Percentiles rank a stretch among this genome's conserved stretches.
Evolutionary conservation across 2,329 filamentous ascomycete species (phyloP).

Genomic region (Fulvia fulva): DNA sequence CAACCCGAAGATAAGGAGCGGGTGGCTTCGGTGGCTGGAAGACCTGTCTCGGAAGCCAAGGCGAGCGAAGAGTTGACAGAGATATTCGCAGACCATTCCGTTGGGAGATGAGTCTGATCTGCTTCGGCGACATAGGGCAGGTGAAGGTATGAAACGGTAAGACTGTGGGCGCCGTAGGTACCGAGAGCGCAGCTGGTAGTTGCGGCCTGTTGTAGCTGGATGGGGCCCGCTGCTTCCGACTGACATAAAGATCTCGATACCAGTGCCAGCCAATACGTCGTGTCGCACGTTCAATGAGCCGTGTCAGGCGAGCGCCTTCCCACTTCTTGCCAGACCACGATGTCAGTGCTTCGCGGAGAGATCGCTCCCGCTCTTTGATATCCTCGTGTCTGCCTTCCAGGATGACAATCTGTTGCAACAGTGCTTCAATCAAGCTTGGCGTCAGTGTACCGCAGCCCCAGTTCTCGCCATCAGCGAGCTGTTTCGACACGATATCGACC

Average conservation of each 20-base stretch:
- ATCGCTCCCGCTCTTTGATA: constrained; percentile 35
- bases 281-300: constrained; percentile 80
- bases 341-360: constrained; percentile 36
- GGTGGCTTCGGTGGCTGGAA: constrained; percentile 84
- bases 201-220: constrained; percentile 67
- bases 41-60: constrained; percentile 79
- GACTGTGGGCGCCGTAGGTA: constrained; percentile 88
- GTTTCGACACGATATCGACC: constrained; percentile 82
- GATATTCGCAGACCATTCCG: constrained; percentile 91
- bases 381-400: constrained; percentile 33
- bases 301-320: constrained; percentile 82
- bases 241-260: constrained; percentile 78
- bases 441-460: constrained; percentile 75
- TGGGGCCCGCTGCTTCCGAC: constrained; percentile 52
- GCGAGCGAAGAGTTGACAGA: constrained; percentile 76
- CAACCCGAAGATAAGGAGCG: constrained; percentile 77
- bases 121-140: constrained; percentile 82
- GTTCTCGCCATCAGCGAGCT: constrained; percentile 76
- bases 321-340: constrained; percentile 70
- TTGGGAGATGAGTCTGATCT: constrained; percentile 91
- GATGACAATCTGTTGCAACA: constrained; percentile 45
- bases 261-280: constrained; percentile 74
- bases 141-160: constrained; percentile 98
- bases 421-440: constrained; percentile 37
- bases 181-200: constrained; percentile 66